Evolutionary conservation across 805 yeast genomes (phyloP).

Genomic region (Saturnispora saitoi): DNA sequence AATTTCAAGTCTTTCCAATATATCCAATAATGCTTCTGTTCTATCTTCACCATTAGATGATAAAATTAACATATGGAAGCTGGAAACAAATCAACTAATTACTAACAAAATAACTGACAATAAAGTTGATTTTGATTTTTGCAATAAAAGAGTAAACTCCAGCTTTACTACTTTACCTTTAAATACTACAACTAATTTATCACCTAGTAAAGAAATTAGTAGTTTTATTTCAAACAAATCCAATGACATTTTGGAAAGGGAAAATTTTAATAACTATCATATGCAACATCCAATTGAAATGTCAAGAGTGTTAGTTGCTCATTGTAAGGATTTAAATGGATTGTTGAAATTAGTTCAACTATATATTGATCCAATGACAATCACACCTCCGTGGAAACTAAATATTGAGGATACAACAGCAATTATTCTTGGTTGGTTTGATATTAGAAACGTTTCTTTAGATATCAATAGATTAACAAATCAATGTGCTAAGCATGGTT

Average conservation of each 20-base stretch:
- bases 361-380: slow-evolving; percentile 5
- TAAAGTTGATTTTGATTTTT: too few relatives aligned
- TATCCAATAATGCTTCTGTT: neutral
- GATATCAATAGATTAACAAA: slow-evolving; percentile 15
- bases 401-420: neutral
- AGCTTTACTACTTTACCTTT: too few relatives aligned
- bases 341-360: slow-evolving; percentile 1
- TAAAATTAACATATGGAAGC: neutral
- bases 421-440: slow-evolving; percentile 27
- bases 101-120: too few relatives aligned
- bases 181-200: too few relatives aligned
- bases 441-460: slow-evolving; percentile 17
- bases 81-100: neutral
- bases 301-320: slow-evolving; percentile 9
- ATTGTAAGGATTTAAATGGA: neutral
- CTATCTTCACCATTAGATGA: neutral
- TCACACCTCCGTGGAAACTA: slow-evolving; percentile 1
- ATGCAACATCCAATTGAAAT: neutral
- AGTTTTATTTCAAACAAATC: neutral
- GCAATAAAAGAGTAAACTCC: too few relatives aligned
- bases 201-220: too few relatives aligned
- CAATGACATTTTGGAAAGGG: neutral
- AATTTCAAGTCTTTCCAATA: neutral
- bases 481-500: slow-evolving; percentile 6
- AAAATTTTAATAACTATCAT: neutral